Conservation (phyloP, 768 basidiomycete genomes). For the Paxillus rubicundulus region DNA sequence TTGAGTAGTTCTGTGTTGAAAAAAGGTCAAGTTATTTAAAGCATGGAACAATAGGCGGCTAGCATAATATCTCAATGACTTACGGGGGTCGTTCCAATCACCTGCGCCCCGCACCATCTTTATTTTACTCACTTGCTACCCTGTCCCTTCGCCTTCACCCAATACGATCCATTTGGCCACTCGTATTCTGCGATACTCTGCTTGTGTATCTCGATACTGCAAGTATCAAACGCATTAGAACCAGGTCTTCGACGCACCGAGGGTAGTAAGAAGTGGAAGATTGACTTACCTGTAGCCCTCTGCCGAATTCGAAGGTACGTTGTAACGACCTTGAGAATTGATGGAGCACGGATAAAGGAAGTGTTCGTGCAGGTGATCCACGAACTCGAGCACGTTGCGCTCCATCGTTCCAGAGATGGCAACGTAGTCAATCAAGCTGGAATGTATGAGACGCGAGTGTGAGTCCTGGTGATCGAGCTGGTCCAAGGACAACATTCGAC, state of each 20-base stretch:
- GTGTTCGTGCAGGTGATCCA: conserved; percentile 92
- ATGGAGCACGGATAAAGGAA: conserved; percentile 88
- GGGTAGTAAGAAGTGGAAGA: not conserved
- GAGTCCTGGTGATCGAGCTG: conserved; percentile 1
- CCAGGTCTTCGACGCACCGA: not conserved
- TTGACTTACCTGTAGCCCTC: conserved; percentile 61
- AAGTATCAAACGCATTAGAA: not conserved
- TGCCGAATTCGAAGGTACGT: conserved; percentile 69
- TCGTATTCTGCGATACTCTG: conserved; percentile 78
- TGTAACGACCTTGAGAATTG: conserved; percentile 82
- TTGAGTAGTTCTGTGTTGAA: conserved; percentile 50
- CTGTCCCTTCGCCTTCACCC: conserved; percentile 14
- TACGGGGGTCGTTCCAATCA: not conserved
- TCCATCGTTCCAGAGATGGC: conserved; percentile 90
- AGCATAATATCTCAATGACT: no score
- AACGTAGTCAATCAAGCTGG: conserved; percentile 90
- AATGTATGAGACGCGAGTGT: not conserved
- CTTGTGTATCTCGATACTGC: conserved; percentile 87
- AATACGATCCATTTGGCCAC: conserved; percentile 70
- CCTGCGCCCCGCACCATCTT: no score
- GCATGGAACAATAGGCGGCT: no score
- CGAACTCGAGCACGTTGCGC: conserved; percentile 88
- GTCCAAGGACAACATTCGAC: conserved; percentile 4
- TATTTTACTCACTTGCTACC: not conserved
- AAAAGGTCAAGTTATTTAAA: not conserved